These are phyloP conservation scores for Striga asiatica DNA, from an alignment of 257 asterid species.

Conservation along the genomic window DNA sequence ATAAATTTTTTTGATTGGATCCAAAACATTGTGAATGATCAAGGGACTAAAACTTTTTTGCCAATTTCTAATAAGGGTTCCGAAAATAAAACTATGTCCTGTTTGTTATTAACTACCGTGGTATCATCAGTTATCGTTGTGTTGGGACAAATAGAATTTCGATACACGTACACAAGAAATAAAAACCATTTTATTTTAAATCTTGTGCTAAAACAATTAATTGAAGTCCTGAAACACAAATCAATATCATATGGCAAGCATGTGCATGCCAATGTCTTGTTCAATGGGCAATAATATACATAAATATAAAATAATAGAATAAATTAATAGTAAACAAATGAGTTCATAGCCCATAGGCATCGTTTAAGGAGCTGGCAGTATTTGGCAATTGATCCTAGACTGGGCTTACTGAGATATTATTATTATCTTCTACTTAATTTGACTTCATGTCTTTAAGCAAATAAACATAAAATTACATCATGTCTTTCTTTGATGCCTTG, in stretches of 20 bases:
- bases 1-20: too few relatives aligned
- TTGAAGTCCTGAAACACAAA: background rate
- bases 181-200: background rate
- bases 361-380: slow-evolving; percentile 13
- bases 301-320: background rate
- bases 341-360: background rate
- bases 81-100: too few relatives aligned
- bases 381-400: slow-evolving; percentile 20
- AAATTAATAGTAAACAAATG: background rate
- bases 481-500: too few relatives aligned
- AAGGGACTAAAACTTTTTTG: too few relatives aligned
- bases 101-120: too few relatives aligned
- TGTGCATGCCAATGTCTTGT: slow-evolving; percentile 29
- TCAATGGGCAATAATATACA: slow-evolving; percentile 5
- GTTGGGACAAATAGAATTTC: slow-evolving; percentile 12
- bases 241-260: slow-evolving; percentile 2
- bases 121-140: too few relatives aligned
- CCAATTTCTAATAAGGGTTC: too few relatives aligned
- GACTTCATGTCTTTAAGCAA: too few relatives aligned
- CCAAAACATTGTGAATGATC: too few relatives aligned
- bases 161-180: slow-evolving; percentile 8
- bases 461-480: too few relatives aligned
- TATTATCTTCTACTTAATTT: background rate
- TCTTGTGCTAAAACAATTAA: background rate
- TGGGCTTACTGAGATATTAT: background rate